Conservation (phyloP, 2,329 filamentous ascomycete species). For the Verticillium dahliae region DNA sequence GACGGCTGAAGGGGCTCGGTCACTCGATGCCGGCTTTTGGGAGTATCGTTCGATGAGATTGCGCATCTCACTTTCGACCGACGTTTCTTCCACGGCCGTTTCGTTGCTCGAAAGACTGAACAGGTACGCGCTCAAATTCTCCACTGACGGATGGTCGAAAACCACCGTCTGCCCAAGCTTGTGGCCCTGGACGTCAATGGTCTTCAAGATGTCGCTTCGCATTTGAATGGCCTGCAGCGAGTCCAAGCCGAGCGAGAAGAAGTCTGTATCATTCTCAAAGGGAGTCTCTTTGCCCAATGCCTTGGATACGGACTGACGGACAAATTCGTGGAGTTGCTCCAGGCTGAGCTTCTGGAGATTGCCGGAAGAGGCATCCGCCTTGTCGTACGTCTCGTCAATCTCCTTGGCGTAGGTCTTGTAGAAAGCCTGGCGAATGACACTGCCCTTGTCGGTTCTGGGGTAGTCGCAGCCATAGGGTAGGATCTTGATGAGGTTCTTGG, state of each 20-base stretch:
- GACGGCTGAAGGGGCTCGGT: slow-evolving; percentile 8
- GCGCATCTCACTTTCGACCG: slow-evolving; percentile 21
- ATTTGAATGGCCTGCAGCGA: slow-evolving; percentile 52
- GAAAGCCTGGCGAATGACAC: slow-evolving; percentile 22
- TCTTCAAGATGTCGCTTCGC: slow-evolving; percentile 42
- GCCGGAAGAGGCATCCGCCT: slow-evolving; percentile 14
- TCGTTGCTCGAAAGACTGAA: slow-evolving; percentile 31
- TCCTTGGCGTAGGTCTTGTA: slow-evolving; percentile 10
- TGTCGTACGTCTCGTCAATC: slow-evolving; percentile 21
- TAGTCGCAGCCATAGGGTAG: slow-evolving; percentile 33
- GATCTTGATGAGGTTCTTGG: slow-evolving; percentile 41
- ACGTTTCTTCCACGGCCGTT: slow-evolving; percentile 15
- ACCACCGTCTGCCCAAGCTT: slow-evolving; percentile 48
- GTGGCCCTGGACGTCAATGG: slow-evolving; percentile 39
- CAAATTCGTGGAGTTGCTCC: slow-evolving; percentile 23
- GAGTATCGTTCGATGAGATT: slow-evolving; percentile 16
- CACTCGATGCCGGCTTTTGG: neutral
- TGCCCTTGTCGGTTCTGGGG: slow-evolving; percentile 27
- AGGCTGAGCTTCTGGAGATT: slow-evolving; percentile 14
- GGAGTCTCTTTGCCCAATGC: slow-evolving; percentile 17
- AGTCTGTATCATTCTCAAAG: slow-evolving; percentile 38
- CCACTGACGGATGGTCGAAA: slow-evolving; percentile 48
- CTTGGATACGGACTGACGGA: slow-evolving; percentile 21
- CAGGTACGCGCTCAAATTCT: slow-evolving; percentile 36
- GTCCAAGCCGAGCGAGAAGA: slow-evolving; percentile 53